Evolutionary conservation across 495 filamentous ascomycete genomes (phyloP).

Genomic region (Xylaria venustula): DNA sequence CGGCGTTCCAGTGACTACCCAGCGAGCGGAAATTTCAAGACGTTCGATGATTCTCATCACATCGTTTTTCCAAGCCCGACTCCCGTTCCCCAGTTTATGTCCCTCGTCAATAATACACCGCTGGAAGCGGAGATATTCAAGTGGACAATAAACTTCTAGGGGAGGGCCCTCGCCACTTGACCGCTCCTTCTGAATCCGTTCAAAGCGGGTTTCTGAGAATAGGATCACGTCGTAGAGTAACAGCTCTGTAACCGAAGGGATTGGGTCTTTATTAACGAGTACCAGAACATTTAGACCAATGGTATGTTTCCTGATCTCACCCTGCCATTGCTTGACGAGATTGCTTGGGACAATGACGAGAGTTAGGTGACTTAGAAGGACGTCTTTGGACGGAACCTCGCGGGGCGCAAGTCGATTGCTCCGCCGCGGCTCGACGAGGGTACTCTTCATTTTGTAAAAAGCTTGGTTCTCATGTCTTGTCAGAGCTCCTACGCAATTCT

Average conservation of each 20-base stretch:
- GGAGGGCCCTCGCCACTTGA: slow-evolving; percentile 13
- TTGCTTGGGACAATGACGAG: slow-evolving; percentile 69
- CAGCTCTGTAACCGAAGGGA: slow-evolving; percentile 61
- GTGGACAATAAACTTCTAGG: slow-evolving; percentile 34
- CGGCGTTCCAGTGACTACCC: slow-evolving; percentile 91
- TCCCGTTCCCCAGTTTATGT: slow-evolving; percentile 67
- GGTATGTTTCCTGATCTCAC: slow-evolving; percentile 70
- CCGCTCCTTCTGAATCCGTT: slow-evolving; percentile 49
- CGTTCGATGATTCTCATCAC: slow-evolving; percentile 64
- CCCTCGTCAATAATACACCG: slow-evolving; percentile 91
- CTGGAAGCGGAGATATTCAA: slow-evolving; percentile 75
- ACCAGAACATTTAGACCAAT: slow-evolving; percentile 61
- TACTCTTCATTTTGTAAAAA: slow-evolving; percentile 37
- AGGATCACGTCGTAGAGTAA: slow-evolving; percentile 74
- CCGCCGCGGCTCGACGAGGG: slow-evolving; percentile 38
- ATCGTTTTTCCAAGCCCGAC: slow-evolving; percentile 57
- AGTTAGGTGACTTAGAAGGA: slow-evolving; percentile 67
- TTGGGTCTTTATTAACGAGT: slow-evolving; percentile 45
- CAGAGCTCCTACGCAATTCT: slow-evolving; percentile 56
- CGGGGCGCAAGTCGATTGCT: slow-evolving; percentile 32
- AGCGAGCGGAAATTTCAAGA: slow-evolving; percentile 70
- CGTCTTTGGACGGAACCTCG: slow-evolving; percentile 38
- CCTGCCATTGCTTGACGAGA: slow-evolving; percentile 66
- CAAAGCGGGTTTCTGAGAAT: slow-evolving; percentile 72
- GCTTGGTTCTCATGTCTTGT: slow-evolving; percentile 23